These are phyloP conservation scores for Arabidopsis suecica DNA, from an alignment of 345 rosid genomes.

Conservation along the genomic window DNA sequence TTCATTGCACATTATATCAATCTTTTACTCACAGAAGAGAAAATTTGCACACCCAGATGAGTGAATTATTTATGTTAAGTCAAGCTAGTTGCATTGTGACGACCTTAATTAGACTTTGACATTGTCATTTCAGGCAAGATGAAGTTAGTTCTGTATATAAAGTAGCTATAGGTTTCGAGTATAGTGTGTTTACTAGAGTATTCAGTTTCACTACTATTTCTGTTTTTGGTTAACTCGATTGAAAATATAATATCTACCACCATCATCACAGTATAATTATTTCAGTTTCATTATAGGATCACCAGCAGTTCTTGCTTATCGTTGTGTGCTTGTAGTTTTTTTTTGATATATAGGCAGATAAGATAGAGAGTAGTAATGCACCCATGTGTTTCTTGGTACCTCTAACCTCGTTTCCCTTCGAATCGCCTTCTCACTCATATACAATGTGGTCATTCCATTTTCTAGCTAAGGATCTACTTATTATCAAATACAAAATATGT, in stretches of 20 bases:
- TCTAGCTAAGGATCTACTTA: background rate
- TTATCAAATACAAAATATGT: background rate
- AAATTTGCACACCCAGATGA: too few species aligned
- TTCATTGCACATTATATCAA: background rate
- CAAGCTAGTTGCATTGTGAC: slow-evolving; percentile 7
- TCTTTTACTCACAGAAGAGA: background rate
- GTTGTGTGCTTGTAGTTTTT: background rate
- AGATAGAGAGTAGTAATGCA: slow-evolving; percentile 7
- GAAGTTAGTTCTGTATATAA: background rate
- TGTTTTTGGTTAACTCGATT: slow-evolving; percentile 6
- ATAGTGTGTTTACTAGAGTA: background rate
- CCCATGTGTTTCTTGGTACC: background rate
- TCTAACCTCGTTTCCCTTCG: background rate
- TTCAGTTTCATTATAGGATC: background rate
- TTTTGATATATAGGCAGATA: slow-evolving; percentile 1
- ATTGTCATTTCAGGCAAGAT: background rate
- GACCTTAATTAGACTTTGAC: slow-evolving; percentile 10
- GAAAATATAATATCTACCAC: background rate
- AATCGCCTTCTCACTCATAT: background rate
- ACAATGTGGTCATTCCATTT: background rate
- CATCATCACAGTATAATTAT: background rate
- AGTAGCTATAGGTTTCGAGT: slow-evolving; percentile 2
- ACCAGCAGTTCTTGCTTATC: background rate
- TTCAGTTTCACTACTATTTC: background rate
- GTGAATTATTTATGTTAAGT: background rate